These are phyloP conservation scores for Tetrapisispora namnaoensis DNA, from an alignment of 805 yeast species.

Conservation along the genomic window DNA sequence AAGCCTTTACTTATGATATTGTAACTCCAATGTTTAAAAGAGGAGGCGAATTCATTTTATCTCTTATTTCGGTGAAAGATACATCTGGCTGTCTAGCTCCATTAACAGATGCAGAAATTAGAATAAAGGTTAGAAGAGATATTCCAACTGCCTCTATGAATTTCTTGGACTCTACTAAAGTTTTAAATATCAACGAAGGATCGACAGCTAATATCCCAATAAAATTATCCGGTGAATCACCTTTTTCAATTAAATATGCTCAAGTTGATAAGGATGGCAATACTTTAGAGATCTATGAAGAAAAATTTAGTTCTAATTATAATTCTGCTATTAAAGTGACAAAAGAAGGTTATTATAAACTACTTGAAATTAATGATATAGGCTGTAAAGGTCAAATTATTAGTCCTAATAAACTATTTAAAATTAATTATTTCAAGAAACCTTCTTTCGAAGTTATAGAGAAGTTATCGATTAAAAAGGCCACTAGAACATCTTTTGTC, in stretches of 20 bases:
- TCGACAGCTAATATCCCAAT: constrained; percentile 50
- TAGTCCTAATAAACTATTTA: constrained; percentile 25
- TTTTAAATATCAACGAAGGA: constrained; percentile 52
- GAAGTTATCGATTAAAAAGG: constrained; percentile 20
- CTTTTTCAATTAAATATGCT: constrained; percentile 35
- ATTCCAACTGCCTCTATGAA: constrained; percentile 50
- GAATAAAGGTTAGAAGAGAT: constrained; percentile 58
- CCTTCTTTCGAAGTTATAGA: constrained; percentile 36
- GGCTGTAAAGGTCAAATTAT: constrained; percentile 42
- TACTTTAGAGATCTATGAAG: constrained; percentile 16
- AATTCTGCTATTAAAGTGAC: constrained; percentile 31
- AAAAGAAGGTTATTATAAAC: constrained; percentile 40
- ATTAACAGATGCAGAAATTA: constrained; percentile 51
- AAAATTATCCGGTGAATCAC: constrained; percentile 46
- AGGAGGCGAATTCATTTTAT: constrained; percentile 69
- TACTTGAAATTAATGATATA: constrained; percentile 39
- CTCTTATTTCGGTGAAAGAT: constrained; percentile 59
- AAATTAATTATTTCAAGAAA: constrained; percentile 35
- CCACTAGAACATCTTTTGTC: constrained; percentile 19
- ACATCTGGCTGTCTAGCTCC: constrained; percentile 71
- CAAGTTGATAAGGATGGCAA: constrained; percentile 25
- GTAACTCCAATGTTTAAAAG: constrained; percentile 42
- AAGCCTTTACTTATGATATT: constrained; percentile 32
- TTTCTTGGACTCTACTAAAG: constrained; percentile 20
- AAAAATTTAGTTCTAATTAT: constrained; percentile 17